Conservation (phyloP, 2,329 filamentous ascomycete genomes). For the Xylariomycetidae sp. region DNA sequence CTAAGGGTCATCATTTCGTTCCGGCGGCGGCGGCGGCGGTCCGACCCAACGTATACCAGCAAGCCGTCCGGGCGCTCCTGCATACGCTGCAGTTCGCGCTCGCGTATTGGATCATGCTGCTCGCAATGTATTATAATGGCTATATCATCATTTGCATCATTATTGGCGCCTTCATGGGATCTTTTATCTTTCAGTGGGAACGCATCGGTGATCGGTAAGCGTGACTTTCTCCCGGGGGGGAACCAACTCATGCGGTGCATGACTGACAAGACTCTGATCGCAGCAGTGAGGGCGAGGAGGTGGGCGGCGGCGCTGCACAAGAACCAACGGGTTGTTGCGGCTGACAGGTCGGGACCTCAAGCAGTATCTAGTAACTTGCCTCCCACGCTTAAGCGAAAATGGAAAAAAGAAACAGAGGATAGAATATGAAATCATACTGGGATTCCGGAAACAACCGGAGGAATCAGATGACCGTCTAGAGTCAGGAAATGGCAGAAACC, state of each 20-base stretch:
- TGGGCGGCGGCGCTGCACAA: not conserved
- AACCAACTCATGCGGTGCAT: too few species aligned
- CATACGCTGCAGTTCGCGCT: constrained; percentile 70
- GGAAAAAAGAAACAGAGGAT: too few species aligned
- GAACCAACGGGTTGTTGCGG: constrained; percentile 19
- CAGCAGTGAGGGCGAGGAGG: constrained; percentile 2
- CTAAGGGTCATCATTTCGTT: constrained; percentile 6
- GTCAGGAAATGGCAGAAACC: too few species aligned
- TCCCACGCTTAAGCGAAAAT: too few species aligned
- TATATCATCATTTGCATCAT: constrained; percentile 82
- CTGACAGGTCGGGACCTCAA: too few species aligned
- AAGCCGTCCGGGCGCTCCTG: constrained; percentile 60
- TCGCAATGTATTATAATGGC: constrained; percentile 58
- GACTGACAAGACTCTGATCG: constrained; percentile 21
- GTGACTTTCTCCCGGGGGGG: constrained; percentile 55
- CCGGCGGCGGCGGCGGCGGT: constrained; percentile 26
- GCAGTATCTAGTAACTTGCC: too few species aligned
- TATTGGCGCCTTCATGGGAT: constrained; percentile 68
- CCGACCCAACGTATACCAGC: constrained; percentile 60
- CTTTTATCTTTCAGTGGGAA: constrained; percentile 72
- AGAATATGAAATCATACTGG: too few species aligned
- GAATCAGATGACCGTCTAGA: too few species aligned
- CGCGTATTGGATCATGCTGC: constrained; percentile 75
- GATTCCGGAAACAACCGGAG: too few species aligned
- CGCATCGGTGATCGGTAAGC: constrained; percentile 13